A percentile compares a stretch with the other conserved stretches of the same genome.
These are phyloP conservation scores for Ophidiomyces ophidiicola DNA, from an alignment of 2,329 filamentous ascomycete genomes.

Conservation along the genomic window DNA sequence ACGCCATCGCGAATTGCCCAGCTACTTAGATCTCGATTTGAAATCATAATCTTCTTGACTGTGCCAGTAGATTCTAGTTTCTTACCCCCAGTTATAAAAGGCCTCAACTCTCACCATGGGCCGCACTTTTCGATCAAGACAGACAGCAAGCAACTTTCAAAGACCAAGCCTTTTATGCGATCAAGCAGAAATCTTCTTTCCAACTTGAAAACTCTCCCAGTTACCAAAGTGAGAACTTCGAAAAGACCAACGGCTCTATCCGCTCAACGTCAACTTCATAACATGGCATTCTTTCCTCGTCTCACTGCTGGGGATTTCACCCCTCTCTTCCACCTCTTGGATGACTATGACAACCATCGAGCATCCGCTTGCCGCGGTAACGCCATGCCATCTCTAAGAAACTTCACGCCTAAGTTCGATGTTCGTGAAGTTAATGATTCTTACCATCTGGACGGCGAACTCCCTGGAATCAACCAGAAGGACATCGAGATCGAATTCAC, in stretches of 20 bases:
- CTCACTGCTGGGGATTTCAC: constrained; percentile 26
- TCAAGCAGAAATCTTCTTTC: constrained; percentile 8
- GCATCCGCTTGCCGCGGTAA: constrained; percentile 11
- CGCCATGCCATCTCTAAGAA: constrained; percentile 15
- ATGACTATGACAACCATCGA: constrained; percentile 30
- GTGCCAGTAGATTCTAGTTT: constrained; percentile 9
- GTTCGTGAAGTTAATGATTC: constrained; percentile 31
- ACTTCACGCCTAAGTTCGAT: constrained; percentile 34
- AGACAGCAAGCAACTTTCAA: constrained; percentile 7
- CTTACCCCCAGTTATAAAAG: constrained; percentile 12
- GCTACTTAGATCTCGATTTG: background rate
- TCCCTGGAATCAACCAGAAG: constrained; percentile 34
- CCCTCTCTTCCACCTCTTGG: constrained; percentile 34
- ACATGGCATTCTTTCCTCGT: constrained; percentile 32
- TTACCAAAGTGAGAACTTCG: constrained; percentile 1
- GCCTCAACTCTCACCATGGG: constrained; percentile 4
- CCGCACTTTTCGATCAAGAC: background rate
- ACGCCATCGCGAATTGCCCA: no score
- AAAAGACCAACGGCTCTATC: constrained; percentile 5
- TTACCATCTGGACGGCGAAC: constrained; percentile 36
- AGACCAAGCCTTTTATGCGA: constrained; percentile 2
- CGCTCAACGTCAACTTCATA: constrained; percentile 16
- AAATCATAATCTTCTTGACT: constrained; percentile 1
- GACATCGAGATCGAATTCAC: constrained; percentile 38
- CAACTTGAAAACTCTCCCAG: constrained; percentile 9